Conservation (phyloP, 2,329 filamentous ascomycete genomes). For the Pseudogymnoascus sp. region DNA sequence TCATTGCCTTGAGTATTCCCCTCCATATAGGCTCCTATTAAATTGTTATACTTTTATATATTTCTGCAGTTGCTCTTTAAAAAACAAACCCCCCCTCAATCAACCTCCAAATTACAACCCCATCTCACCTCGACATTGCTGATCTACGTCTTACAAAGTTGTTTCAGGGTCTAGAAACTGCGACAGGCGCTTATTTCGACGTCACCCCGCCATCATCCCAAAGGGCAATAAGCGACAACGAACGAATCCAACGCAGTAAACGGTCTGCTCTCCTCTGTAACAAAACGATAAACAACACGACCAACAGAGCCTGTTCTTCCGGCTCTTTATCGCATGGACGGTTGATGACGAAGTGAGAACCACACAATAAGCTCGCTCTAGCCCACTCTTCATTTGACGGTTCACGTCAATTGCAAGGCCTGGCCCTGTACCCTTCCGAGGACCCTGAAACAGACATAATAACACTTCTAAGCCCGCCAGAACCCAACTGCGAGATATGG, state of each 20-base stretch:
- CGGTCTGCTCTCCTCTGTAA: neutral
- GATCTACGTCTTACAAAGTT: neutral
- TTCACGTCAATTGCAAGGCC: neutral
- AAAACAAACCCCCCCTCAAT: neutral
- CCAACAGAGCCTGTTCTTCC: neutral
- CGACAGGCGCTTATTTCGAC: constrained; percentile 8
- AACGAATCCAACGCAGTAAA: neutral
- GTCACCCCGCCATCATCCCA: constrained; percentile 5
- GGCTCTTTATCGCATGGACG: neutral
- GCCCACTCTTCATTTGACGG: neutral
- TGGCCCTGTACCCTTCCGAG: neutral
- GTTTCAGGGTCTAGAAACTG: constrained; percentile 7
- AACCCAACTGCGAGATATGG: neutral
- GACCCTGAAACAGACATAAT: neutral
- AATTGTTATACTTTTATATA: neutral
- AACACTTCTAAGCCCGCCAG: neutral
- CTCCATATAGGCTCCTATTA: neutral
- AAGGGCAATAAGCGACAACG: constrained; percentile 6
- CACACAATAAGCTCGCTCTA: neutral
- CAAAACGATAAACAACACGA: neutral
- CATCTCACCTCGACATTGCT: neutral
- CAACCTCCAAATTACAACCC: neutral
- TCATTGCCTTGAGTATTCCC: neutral
- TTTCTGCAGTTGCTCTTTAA: neutral
- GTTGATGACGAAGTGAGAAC: neutral